Conservation (phyloP, 352 stramenopile species). For the Aphanomyces cochlioides region DNA sequence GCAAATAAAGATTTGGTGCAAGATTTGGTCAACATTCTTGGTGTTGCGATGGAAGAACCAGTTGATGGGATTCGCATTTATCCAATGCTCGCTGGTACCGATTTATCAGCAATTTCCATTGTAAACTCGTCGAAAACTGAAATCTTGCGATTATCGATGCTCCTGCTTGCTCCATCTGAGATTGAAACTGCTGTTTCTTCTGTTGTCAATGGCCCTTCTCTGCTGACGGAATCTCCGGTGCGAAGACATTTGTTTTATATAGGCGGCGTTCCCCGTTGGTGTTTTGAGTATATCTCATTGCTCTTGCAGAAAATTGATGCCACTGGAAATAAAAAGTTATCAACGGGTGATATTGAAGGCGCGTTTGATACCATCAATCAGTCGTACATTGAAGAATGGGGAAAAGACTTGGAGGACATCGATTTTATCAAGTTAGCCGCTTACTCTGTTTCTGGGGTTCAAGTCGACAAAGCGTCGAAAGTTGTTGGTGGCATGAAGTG, state of each 20-base stretch:
- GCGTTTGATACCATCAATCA: background rate
- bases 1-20: background rate
- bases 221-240: background rate
- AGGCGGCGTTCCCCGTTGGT: background rate
- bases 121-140: constrained; percentile 7
- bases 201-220: background rate
- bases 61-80: background rate
- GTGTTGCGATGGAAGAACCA: background rate
- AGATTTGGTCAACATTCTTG: background rate
- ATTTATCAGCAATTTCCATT: constrained; percentile 2
- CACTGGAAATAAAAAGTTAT: background rate
- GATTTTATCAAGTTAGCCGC: background rate
- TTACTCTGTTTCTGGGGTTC: background rate
- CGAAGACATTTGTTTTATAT: constrained; percentile 5
- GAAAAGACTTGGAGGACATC: background rate
- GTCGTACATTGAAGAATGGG: background rate
- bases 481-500: background rate
- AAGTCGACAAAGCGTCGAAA: background rate
- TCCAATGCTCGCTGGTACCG: background rate
- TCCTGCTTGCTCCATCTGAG: background rate
- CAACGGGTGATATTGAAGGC: background rate
- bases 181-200: constrained; percentile 1
- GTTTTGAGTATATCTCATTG: background rate
- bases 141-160: constrained; percentile 1
- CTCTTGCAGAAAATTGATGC: background rate